Base-by-base conservation (phyloP, 208 protist genomes). In the Porcisia deanei region DNA sequence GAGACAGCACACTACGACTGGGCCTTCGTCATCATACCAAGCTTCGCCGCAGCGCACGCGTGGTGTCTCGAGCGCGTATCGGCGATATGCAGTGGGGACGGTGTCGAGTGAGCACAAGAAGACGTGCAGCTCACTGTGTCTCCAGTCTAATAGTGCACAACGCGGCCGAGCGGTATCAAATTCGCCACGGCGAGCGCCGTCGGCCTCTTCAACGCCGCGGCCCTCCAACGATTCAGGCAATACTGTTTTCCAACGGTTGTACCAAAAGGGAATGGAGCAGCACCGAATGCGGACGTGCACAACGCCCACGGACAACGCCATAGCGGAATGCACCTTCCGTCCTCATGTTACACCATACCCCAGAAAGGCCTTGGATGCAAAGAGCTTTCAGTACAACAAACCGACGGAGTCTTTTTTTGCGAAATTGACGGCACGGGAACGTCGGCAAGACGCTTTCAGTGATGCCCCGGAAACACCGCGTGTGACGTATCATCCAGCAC, bases 371-470 rank as follows among this genome's bases (percentile, higher is more conserved):
- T 18, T 39, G 14, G 60, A 43, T 22, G 58, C 10, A 7, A 22
- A 9, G 9, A 12, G 5, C 14, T 18, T 14, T 16, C 80, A 52
- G 49, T 93, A 88, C 82, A 84, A 86, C 57, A 84, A 81, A 52
- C 81, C 88, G 20, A 96, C 92, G 22, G 70, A 85, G 76, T 92
- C 92, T 1, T 94, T 79, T 60, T 81, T 75, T 30, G 88, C 92
- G 3, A 87, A 87, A 76, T 71, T 93, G n/a, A 71, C 78, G 18
- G 84, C 43, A 22, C 54, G 60, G 34, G 63, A 73, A 1, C 37
- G 34, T 16, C 54, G 41, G 1, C 53, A 65, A 59, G 88, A 92
- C 73, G 65, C 66, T 10, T 53, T 88, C 37, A 78, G 69, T 16
- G 43, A 81, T 30, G 66, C 80, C 22, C 85, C 84, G 9, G 60